Base-by-base conservation (phyloP, 2,329 filamentous ascomycete genomes). In the Sporothrix humicola region DNA sequence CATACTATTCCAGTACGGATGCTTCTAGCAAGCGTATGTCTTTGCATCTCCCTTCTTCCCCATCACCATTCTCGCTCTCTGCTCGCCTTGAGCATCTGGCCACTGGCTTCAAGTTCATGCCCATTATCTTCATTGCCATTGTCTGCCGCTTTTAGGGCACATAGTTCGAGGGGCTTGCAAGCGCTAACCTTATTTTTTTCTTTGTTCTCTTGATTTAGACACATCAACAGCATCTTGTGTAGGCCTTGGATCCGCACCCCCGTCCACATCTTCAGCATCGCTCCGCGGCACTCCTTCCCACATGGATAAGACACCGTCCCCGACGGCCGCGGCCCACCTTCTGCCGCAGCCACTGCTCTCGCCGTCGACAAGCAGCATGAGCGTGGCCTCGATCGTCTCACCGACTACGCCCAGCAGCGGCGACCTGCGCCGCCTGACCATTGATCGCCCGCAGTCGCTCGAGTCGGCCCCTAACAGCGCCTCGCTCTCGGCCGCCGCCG, bases 331-430 rank as follows among this genome's bases (percentile, higher is more conserved):
- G 17, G 78, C 84, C 54, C 86, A 86, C 77, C 81, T 86, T 74
- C 79, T 86, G 20, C 85, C 86, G 0, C 87, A 87, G 61, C 81
- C 87, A 10, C 80, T 90, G 20, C 82, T 87, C 50, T 90, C 89
- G 8, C 88, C 89, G 6, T 80, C 84, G 0, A 84, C 85, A 15
- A 86, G 86, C 77, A 87, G 88, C 78, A 91, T 91, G 89, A 91
- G 88, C 74, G 88, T 91, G 56, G 88, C 89, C 23, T 89, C 89
- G 20, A 90, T 91, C 82, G 88, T 91, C 12, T 91, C 89, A 20
- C 89, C 89, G 6, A 88, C 87, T 0, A 85, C 85, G 0, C 83
- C 87, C 5, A 82, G 81, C 5, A 82, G 80, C 76, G 78, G 78
- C 13, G 84, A 85, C 42, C 80, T 82, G 17, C 82, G 84, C 31